These are phyloP conservation scores for Helichrysum umbraculigerum DNA, from an alignment of 129 eudicot genomes.

Conservation along the genomic window DNA sequence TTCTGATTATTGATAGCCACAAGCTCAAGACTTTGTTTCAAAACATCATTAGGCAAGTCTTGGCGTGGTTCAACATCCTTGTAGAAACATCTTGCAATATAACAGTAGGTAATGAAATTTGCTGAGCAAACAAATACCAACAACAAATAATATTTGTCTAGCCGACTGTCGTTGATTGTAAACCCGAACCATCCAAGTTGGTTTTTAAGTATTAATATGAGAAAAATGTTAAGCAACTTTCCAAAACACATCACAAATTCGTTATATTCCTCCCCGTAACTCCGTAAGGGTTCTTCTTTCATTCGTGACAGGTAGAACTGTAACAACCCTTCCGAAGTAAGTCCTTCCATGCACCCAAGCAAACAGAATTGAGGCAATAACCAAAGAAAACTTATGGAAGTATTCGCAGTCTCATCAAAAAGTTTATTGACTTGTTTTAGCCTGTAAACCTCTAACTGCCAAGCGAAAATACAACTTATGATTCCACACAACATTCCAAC, in stretches of 20 bases:
- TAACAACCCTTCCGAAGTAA: slow-evolving; percentile 12
- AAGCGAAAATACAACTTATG: slow-evolving; percentile 8
- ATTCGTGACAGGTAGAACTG: slow-evolving; percentile 11
- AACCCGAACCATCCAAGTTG: slow-evolving; percentile 4
- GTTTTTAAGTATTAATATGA: neutral
- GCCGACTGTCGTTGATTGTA: slow-evolving; percentile 22
- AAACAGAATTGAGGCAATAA: slow-evolving; percentile 18
- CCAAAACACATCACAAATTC: slow-evolving; percentile 22
- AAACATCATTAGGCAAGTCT: too few relatives aligned
- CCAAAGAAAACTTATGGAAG: slow-evolving; percentile 31
- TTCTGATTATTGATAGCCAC: too few relatives aligned
- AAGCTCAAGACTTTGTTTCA: too few relatives aligned
- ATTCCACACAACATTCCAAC: slow-evolving; percentile 17
- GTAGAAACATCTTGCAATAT: neutral
- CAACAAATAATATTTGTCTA: slow-evolving; percentile 10
- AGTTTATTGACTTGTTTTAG: neutral
- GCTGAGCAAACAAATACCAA: neutral
- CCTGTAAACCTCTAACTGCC: slow-evolving; percentile 16
- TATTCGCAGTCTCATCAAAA: neutral
- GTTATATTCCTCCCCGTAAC: slow-evolving; percentile 25
- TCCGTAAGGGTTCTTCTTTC: neutral
- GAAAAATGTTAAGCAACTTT: neutral
- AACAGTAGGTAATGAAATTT: slow-evolving; percentile 12
- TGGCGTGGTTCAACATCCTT: neutral
- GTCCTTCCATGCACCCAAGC: slow-evolving; percentile 35